phyloP scores from a whole-genome alignment of 305 asterid genomes.

The Fraxinus greggii region DNA sequence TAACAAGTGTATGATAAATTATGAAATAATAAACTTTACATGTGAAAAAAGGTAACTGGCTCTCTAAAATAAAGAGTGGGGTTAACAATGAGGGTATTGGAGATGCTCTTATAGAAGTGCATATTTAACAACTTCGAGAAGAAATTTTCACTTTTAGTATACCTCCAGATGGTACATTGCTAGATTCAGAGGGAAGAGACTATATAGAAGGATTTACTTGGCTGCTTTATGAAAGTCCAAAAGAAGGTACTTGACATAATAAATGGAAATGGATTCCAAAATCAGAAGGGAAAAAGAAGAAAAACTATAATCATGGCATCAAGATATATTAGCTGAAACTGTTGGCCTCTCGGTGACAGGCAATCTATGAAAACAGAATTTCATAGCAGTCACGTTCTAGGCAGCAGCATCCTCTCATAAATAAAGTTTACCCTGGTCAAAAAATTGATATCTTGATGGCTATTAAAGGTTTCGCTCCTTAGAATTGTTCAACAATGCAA shows the following conservation, averaged over 20 bases:
- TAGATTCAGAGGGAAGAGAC: neutral
- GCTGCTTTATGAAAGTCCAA: constrained; percentile 1
- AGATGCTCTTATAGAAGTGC: neutral
- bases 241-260: neutral
- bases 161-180: neutral
- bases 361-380: neutral
- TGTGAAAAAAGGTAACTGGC: neutral
- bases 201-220: neutral
- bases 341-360: neutral
- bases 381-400: neutral
- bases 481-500: neutral
- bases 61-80: neutral
- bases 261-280: neutral
- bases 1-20: neutral
- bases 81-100: neutral
- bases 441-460: neutral
- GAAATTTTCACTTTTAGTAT: neutral
- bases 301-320: neutral
- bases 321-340: neutral
- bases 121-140: neutral
- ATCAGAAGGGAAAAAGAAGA: neutral
- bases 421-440: neutral
- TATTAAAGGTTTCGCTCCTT: neutral
- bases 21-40: neutral
- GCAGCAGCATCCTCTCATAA: neutral